Conservation (phyloP, 1,139 yeast genomes). For the Yamadazyma trypodendri region DNA sequence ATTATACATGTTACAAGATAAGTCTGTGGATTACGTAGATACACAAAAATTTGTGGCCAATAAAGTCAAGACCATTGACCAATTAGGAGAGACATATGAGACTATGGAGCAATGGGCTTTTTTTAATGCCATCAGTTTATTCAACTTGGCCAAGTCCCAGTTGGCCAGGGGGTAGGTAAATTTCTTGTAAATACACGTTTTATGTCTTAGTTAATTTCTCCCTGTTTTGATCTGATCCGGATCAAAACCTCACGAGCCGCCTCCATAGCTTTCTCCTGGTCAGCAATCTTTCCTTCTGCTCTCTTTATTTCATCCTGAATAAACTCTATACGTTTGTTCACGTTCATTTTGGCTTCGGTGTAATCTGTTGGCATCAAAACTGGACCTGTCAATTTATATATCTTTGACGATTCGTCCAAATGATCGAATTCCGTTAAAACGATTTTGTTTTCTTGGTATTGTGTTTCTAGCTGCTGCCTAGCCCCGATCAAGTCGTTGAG, state of each 20-base stretch:
- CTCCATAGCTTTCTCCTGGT: conserved; percentile 53
- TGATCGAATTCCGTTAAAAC: conserved; percentile 78
- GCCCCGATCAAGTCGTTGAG: conserved; percentile 52
- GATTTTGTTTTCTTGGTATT: conserved; percentile 85
- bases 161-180: conserved; percentile 62
- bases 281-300: conserved; percentile 58
- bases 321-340: conserved; percentile 83
- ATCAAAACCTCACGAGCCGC: conserved; percentile 48
- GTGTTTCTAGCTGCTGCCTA: conserved; percentile 73
- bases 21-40: conserved; percentile 50
- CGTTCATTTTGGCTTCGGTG: conserved; percentile 77
- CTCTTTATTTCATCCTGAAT: conserved; percentile 73
- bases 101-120: conserved; percentile 72
- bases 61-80: conserved; percentile 54
- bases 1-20: conserved; percentile 77
- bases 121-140: conserved; percentile 64
- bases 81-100: conserved; percentile 58
- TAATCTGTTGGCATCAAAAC: conserved; percentile 86
- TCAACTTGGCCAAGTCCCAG: conserved; percentile 72
- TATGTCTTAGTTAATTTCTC: neutral
- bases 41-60: conserved; percentile 67
- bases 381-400: conserved; percentile 90
- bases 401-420: conserved; percentile 61
- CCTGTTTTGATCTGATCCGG: conserved; percentile 30
- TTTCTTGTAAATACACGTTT: neutral